Base-by-base conservation (phyloP, 2,329 filamentous ascomycete genomes). In the Raffaelea albimanens region DNA sequence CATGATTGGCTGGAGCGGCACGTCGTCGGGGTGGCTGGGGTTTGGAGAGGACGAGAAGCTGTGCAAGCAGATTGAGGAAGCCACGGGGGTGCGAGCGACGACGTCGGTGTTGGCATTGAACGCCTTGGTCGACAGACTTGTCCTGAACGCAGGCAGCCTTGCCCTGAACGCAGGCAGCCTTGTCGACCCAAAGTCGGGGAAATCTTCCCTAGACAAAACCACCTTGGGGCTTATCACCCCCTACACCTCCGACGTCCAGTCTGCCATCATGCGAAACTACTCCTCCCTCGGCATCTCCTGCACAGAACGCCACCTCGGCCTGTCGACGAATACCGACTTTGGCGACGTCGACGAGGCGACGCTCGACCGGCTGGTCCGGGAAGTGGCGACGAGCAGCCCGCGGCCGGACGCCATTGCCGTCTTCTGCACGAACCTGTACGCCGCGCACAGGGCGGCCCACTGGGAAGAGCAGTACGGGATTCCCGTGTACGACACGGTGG, bases 101-200 rank as follows among this genome's bases (percentile, higher is more conserved):
- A 71, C 65, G 1, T 66, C 63, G n/a, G 62, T 65, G 3, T 52
- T 70, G 11, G 67, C 63, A 2, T 53, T 71, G 48, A 67, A 69
- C 34, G 2, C 5, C 1, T 5, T 44, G 1, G 16, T 53, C 9
- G 13, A 11, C 20, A 14, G 3, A 14, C 19, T 2, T 58, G 59
- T 2, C 49, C 67, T 31, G 47, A 56, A 11, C 9, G 14, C 18
- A 25, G 13, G 14, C 20, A 14, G 3, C 16, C 19, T 2, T 58
- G 59, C 2, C 49, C 67, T 31, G 47, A 56, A 11, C 42, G n/a
- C n/a, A n/a, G n/a, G n/a, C n/a, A n/a, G n/a, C n/a, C n/a, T n/a
- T n/a, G n/a, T n/a, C n/a, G n/a, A n/a, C n/a, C n/a, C n/a, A n/a
- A n/a, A n/a, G n/a, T n/a, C n/a, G n/a, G n/a, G n/a, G n/a, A n/a